Evolutionary conservation across 176 grass and related monocot species (phyloP), one percentile per base, ranked within the genome.

Genomic region (Leersia perrieri): DNA sequence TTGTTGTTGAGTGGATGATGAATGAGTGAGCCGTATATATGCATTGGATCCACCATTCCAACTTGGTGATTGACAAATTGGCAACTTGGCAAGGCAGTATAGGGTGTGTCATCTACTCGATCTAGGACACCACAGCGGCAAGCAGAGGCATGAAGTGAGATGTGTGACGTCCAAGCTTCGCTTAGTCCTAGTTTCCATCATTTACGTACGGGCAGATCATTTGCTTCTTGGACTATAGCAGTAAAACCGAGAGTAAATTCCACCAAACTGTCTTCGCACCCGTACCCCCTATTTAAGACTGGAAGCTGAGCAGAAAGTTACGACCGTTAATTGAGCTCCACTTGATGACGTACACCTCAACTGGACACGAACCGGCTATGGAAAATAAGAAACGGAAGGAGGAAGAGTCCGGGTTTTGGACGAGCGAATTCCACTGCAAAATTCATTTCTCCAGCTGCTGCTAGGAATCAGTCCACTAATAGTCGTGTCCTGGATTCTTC

Each of bases 151-250:
- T 6, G 36, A 23, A 78, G n/a, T 5, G 53, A 9, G 14, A 39
- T 29, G 15, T 65, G 34, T 20, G 57, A 42, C 65, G 23, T 27
- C 36, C 26, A 26, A n/a, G 42, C 66, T 15, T 74, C 63, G 87
- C 75, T 3, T 29, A 13, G 77, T 85, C 72, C 39, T 29, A 13
- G 77, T 85, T 65, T 32, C 67, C 70, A 33, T 84, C 82, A 33
- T 14, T 32, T 60, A 72, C 77, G 33, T 55, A 51, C 45, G 70
- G 0, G 0, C 62, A 64, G 11, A 11, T 40, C 73, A 78, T 73
- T 82, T 7, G 51, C 49, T 61, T 60, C 42, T 29, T 68, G 41
- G n/a, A 6, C 12, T 7, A 29, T 23, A 9, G 40, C 28, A 6
- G 36, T 11, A 10, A n/a, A n/a, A 26, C 1, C 60, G 3, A 34